phyloP scores from a whole-genome alignment of 2,329 filamentous ascomycete genomes.

The Phialophora expanda region DNA sequence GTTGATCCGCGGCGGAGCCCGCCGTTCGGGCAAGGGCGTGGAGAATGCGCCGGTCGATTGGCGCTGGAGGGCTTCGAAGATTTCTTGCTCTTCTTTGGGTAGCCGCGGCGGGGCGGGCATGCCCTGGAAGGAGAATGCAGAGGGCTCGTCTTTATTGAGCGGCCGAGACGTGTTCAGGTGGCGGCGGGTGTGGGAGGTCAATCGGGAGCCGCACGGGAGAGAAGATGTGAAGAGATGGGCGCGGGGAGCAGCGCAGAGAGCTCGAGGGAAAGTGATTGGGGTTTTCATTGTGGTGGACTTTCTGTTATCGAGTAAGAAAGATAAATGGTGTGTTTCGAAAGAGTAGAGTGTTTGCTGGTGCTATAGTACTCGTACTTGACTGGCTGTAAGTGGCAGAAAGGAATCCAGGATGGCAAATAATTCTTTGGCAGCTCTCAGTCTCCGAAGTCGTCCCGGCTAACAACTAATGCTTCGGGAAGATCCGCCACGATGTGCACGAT shows the following conservation, averaged over 20 bases:
- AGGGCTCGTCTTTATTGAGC: slow-evolving; percentile 2
- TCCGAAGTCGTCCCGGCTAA: slow-evolving; percentile 3
- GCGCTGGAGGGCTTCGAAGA: slow-evolving; percentile 85
- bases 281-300: not conserved
- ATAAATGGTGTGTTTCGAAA: not conserved
- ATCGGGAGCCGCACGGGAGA: not conserved
- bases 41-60: slow-evolving; percentile 77
- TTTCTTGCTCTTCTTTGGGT: slow-evolving; percentile 83
- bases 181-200: not conserved
- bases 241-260: slow-evolving; percentile 18
- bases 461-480: not conserved
- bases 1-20: slow-evolving; percentile 52
- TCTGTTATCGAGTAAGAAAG: not conserved
- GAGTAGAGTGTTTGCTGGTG: not conserved
- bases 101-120: slow-evolving; percentile 80
- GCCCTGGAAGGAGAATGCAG: slow-evolving; percentile 26
- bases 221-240: slow-evolving; percentile 20
- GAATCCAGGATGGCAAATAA: slow-evolving; percentile 8
- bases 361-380: not conserved
- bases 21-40: slow-evolving; percentile 56
- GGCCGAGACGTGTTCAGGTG: slow-evolving; percentile 8
- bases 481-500: not conserved
- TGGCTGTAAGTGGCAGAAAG: not conserved
- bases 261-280: not conserved
- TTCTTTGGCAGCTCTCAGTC: not conserved